Conservation (phyloP, 2,329 filamentous ascomycete species). For the Elsinoe necatrix region DNA sequence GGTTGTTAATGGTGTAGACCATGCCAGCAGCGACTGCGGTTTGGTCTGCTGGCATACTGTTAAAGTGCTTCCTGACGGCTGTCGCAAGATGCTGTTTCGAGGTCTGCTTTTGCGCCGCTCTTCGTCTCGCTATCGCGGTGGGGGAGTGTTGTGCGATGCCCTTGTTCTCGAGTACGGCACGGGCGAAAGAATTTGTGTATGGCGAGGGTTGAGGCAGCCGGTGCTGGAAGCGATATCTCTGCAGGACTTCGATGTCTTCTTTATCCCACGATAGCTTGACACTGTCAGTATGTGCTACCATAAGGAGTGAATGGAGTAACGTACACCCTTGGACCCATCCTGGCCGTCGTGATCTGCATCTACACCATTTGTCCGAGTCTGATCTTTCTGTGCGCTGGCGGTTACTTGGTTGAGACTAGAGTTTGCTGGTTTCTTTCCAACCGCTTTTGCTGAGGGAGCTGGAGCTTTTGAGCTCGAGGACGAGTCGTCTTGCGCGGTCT, state of each 20-base stretch:
- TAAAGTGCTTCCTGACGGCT: conserved; percentile 73
- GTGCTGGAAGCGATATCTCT: conserved; percentile 67
- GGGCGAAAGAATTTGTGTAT: conserved; percentile 48
- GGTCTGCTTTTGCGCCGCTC: conserved; percentile 42
- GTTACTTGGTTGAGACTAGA: not conserved
- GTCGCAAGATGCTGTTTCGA: conserved; percentile 63
- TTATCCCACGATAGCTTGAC: conserved; percentile 6
- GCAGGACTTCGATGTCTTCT: conserved; percentile 41
- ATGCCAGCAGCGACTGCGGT: conserved; percentile 75
- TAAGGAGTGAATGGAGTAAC: not conserved
- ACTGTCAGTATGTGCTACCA: not conserved
- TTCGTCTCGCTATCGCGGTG: conserved; percentile 19
- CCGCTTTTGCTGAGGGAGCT: conserved; percentile 3
- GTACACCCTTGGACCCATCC: conserved; percentile 8
- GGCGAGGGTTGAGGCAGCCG: conserved; percentile 61
- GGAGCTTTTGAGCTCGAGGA: conserved; percentile 12
- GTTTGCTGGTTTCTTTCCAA: conserved; percentile 8
- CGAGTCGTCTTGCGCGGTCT: conserved; percentile 13
- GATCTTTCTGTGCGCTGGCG: not conserved
- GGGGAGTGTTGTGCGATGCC: conserved; percentile 64
- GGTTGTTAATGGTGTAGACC: conserved; percentile 59
- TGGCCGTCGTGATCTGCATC: not conserved
- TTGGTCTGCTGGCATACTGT: conserved; percentile 67
- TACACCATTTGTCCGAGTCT: not conserved
- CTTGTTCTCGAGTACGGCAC: conserved; percentile 42